Evolutionary conservation across 164 flowering plant species (phyloP), one percentile per base, ranked within the genome.

Genomic region (Akebia trifoliata): DNA sequence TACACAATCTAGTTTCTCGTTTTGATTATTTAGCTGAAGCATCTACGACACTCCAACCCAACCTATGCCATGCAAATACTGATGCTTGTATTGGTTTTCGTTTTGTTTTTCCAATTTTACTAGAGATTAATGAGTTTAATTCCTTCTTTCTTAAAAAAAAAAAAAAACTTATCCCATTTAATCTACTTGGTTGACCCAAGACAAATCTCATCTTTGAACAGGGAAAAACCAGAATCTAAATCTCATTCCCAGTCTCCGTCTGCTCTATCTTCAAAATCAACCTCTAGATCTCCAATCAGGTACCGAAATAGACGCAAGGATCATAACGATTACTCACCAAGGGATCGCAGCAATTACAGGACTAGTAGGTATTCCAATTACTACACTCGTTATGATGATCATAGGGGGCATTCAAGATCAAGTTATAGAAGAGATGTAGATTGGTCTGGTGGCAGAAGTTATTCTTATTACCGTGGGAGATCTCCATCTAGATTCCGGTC

Each of bases 241-340:
- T 45, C 63, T 35, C 37, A 5, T 45, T 59, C 47, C 8, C 45
- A 12, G 17, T 26, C 68, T 21, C 52, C 46, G 35, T 58, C 69
- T 20, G 32, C 66, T 28, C 35, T 3, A n/a, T 65, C 63, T 36
- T 58, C 63, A 31, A 65, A 59, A 53, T 59, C 63, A 45, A 64
- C 32, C 34, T 57, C 62, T 26, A 26, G 22, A 30, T 65, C 69
- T 25, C 69, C 69, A 22, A 14, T 45, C 28, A 59, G 40, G 35
- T 21, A 52, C n/a, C 22, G 39, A 37, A 44, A 17, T 44, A 43
- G 51, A 17, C 42, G 30, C 62, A 30, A 12, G 28, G 68, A 64
- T 15, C 55, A 2, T 49, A 43, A 42, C 44, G 52, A 22, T 8
- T 53, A 65, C 47, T 59, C 69, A 20, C 58, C 46, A 26, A 65